A percentile compares a stretch with the other conserved stretches of the same genome.
Conservation (phyloP, 768 basidiomycete species). For the Tricholoma saponaceum region DNA sequence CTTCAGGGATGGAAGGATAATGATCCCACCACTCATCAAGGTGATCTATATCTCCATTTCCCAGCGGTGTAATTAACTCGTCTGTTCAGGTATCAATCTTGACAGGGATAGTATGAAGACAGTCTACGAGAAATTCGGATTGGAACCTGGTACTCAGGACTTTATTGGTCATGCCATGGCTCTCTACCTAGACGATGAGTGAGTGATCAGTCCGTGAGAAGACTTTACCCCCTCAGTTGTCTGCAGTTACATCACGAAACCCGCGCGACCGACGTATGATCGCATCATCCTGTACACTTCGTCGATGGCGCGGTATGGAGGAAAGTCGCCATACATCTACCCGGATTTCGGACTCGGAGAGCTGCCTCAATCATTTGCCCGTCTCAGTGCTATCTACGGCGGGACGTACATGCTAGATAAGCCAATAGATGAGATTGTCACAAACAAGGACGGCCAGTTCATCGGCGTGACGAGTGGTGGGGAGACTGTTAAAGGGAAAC, state of each 20-base stretch:
- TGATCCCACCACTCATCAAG: conserved; percentile 95
- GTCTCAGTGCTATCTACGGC: conserved; percentile 96
- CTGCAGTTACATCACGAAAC: conserved; percentile 84
- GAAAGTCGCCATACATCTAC: conserved; percentile 99
- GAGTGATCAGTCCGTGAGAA: conserved; percentile 26
- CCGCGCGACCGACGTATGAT: conserved; percentile 87
- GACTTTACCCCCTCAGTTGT: conserved; percentile 2
- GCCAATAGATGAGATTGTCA: conserved; percentile 85
- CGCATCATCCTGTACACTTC: conserved; percentile 97
- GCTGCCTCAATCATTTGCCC: conserved; percentile 97
- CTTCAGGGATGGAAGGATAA: conserved; percentile 94
- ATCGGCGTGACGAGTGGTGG: conserved; percentile 85
- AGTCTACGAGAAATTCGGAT: conserved; percentile 95
- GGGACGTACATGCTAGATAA: conserved; percentile 99
- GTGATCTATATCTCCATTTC: conserved; percentile 31
- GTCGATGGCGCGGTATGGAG: conserved; percentile 93
- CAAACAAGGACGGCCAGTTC: conserved; percentile 82
- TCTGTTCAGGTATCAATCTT: conserved; percentile 68
- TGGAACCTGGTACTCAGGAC: conserved; percentile 97
- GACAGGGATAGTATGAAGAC: conserved; percentile 90
- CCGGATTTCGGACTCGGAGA: conserved; percentile 98
- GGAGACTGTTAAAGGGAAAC: conserved; percentile 95
- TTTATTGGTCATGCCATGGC: conserved; percentile 99
- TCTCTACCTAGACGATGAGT: conserved; percentile 97
- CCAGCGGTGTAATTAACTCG: background rate